phyloP scores from a whole-genome alignment of 306 rosid genomes.

The Rosa multiflora region DNA sequence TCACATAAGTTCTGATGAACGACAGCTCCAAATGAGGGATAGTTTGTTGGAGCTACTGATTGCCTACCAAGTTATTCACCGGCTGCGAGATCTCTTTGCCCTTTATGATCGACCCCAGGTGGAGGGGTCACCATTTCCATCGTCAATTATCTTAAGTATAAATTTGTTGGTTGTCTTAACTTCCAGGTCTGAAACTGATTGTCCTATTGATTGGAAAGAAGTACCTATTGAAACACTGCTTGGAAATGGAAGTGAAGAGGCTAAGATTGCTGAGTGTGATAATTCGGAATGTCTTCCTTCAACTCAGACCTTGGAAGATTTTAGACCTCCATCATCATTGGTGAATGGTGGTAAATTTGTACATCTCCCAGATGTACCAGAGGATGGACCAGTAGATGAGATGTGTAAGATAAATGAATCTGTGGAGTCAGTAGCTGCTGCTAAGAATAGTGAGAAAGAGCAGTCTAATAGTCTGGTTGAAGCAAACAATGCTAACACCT shows the following conservation, averaged over 20 bases:
- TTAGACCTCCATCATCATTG: constrained; percentile 35
- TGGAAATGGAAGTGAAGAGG: constrained; percentile 45
- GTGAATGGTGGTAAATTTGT: constrained; percentile 42
- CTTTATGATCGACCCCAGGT: constrained; percentile 98
- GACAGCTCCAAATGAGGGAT: constrained; percentile 93
- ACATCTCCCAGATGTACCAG: constrained; percentile 71
- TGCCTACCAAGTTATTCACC: constrained; percentile 88
- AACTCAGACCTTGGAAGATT: constrained; percentile 42
- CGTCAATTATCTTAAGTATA: constrained; percentile 78
- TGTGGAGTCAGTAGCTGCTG: constrained; percentile 39
- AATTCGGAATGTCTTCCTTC: constrained; percentile 27
- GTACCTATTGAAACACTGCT: constrained; percentile 35
- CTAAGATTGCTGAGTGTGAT: constrained; percentile 40
- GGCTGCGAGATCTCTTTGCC: constrained; percentile 94
- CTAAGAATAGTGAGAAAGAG: constrained; percentile 40
- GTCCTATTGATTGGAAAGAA: constrained; percentile 70
- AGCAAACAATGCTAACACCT: constrained; percentile 31
- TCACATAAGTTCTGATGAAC: constrained; percentile 72
- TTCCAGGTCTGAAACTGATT: constrained; percentile 58
- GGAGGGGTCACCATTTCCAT: constrained; percentile 91
- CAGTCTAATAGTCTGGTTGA: constrained; percentile 42
- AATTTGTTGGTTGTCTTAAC: constrained; percentile 80
- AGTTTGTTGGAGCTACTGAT: constrained; percentile 82
- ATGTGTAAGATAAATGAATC: constrained; percentile 32
- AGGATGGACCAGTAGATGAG: constrained; percentile 70